Evolutionary conservation across 805 yeast species (phyloP).

Genomic region (Debaryomyces tyrocola): DNA sequence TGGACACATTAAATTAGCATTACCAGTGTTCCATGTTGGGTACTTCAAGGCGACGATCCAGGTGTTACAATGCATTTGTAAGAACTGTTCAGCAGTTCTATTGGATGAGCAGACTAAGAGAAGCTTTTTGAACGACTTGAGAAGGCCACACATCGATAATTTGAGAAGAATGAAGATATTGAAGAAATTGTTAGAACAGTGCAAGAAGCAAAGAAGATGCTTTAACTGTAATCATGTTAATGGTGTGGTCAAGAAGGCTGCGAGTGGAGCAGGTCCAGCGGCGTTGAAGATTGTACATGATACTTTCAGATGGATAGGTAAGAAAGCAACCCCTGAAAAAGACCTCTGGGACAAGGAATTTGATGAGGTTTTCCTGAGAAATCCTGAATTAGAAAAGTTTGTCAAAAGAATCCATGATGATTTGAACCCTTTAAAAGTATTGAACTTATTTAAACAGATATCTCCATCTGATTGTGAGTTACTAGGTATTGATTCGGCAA

Average conservation of each 20-base stretch:
- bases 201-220: conserved; percentile 93
- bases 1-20: conserved; percentile 88
- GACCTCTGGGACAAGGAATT: conserved; percentile 85
- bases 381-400: conserved; percentile 87
- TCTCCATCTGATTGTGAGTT: conserved; percentile 87
- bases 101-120: conserved; percentile 73
- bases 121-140: conserved; percentile 69
- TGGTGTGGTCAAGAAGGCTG: conserved; percentile 97
- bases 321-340: conserved; percentile 82
- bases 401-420: conserved; percentile 89
- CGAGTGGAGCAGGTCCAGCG: conserved; percentile 87
- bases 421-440: conserved; percentile 86
- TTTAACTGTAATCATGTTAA: conserved; percentile 82
- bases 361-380: conserved; percentile 65
- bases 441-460: conserved; percentile 83
- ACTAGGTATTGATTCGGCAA: conserved; percentile 82
- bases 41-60: conserved; percentile 89
- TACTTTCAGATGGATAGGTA: conserved; percentile 93
- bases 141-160: conserved; percentile 87
- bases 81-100: conserved; percentile 77
- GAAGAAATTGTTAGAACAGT: conserved; percentile 83
- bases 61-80: conserved; percentile 88
- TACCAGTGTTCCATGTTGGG: conserved; percentile 97
- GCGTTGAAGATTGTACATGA: conserved; percentile 95
- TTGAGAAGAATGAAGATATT: conserved; percentile 87